phyloP scores from a whole-genome alignment of 1,284 basidiomycete species.

The Ganoderma sp. region DNA sequence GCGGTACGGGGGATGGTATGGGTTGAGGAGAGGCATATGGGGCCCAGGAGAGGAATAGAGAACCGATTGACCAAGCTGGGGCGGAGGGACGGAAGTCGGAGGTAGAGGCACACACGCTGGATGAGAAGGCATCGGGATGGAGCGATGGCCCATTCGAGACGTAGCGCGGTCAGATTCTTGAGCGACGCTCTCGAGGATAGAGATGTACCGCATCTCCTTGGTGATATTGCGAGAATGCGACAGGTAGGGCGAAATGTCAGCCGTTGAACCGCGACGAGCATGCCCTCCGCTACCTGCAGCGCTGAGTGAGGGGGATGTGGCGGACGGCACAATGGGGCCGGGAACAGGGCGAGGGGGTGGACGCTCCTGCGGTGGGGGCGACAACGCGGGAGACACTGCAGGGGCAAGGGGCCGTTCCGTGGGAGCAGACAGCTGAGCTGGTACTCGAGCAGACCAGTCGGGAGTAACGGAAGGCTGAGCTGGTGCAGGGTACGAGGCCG shows the following conservation, averaged over 20 bases:
- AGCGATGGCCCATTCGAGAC: conserved; percentile 48
- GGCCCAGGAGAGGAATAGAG: conserved; percentile 43
- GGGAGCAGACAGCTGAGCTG: conserved; percentile 16
- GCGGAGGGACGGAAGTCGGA: conserved; percentile 29
- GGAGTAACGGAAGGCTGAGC: conserved; percentile 16
- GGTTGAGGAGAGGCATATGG: conserved; percentile 22
- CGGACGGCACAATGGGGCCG: background rate
- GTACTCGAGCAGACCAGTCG: conserved; percentile 25
- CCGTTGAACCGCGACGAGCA: conserved; percentile 34
- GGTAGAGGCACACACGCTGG: conserved; percentile 25
- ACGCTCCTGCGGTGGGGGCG: conserved; percentile 12
- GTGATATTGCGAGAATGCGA: conserved; percentile 58
- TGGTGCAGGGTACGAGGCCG: conserved; percentile 14
- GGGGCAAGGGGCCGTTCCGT: conserved; percentile 8
- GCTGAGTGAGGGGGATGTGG: conserved; percentile 16
- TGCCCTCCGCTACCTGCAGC: conserved; percentile 17
- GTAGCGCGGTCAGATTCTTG: conserved; percentile 72
- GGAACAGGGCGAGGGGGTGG: background rate
- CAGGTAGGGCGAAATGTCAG: conserved; percentile 69
- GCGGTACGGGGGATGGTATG: conserved; percentile 15
- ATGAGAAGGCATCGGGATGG: conserved; percentile 20
- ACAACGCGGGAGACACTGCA: conserved; percentile 13
- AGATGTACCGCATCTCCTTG: conserved; percentile 71
- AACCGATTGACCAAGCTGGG: conserved; percentile 32
- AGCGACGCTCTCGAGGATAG: conserved; percentile 74